phyloP scores from a whole-genome alignment of 129 eudicot genomes.

The Artemisia annua region DNA sequence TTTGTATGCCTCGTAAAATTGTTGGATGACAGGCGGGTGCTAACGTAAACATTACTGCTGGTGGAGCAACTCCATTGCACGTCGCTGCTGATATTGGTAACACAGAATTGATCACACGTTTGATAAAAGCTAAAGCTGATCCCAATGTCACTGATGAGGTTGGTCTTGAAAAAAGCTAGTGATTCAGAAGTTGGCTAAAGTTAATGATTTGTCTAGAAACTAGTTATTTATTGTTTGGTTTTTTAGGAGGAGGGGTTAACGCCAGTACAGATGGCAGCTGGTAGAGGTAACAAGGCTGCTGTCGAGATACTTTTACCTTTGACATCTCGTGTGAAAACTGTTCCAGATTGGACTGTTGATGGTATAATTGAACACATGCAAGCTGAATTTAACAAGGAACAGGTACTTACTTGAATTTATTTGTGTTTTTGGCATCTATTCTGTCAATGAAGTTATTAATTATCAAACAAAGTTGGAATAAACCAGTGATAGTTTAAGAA shows the following conservation, averaged over 20 bases:
- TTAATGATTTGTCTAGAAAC: background rate
- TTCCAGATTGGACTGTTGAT: slow-evolving; percentile 75
- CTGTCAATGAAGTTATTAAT: background rate
- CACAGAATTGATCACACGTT: slow-evolving; percentile 62
- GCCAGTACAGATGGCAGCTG: slow-evolving; percentile 87
- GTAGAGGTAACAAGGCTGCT: slow-evolving; percentile 54
- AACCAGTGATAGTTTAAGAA: background rate
- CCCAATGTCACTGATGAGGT: slow-evolving; percentile 87
- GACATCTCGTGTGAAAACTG: slow-evolving; percentile 44
- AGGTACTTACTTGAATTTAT: slow-evolving; percentile 40
- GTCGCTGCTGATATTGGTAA: slow-evolving; percentile 87
- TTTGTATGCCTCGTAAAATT: background rate
- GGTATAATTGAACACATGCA: slow-evolving; percentile 73
- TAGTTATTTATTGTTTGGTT: background rate
- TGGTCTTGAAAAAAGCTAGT: slow-evolving; percentile 18
- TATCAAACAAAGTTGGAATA: background rate
- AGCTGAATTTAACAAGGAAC: slow-evolving; percentile 42
- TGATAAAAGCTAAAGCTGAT: slow-evolving; percentile 82
- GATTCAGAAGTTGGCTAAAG: background rate
- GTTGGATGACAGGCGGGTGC: slow-evolving; percentile 71
- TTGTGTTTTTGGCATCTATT: slow-evolving; percentile 5
- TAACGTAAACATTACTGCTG: slow-evolving; percentile 73
- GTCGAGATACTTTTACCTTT: slow-evolving; percentile 74
- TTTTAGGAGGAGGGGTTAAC: slow-evolving; percentile 84
- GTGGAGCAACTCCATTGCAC: slow-evolving; percentile 92